phyloP scores from a whole-genome alignment of 192 early-diverging fungal species.

The Podila minutissima region DNA sequence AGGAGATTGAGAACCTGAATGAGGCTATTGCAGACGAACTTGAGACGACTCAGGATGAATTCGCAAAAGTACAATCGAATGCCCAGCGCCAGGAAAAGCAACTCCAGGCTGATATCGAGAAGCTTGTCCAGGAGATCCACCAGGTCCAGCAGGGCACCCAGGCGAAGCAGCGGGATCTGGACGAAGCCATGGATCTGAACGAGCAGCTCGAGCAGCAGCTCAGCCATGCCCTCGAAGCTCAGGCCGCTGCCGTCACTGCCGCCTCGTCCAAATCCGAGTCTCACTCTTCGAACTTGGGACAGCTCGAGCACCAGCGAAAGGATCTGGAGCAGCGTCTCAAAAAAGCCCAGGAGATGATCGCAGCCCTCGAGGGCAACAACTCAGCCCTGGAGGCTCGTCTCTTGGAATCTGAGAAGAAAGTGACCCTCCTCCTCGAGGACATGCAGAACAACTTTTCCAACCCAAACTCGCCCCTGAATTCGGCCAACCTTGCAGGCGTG shows the following conservation, averaged over 20 bases:
- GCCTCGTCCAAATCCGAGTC: not conserved
- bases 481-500: slow-evolving; percentile 22
- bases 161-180: slow-evolving; percentile 20
- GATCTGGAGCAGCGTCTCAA: slow-evolving; percentile 35
- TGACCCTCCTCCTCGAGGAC: slow-evolving; percentile 27
- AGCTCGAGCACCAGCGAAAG: slow-evolving; percentile 22
- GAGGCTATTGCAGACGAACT: slow-evolving; percentile 32
- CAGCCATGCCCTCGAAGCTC: slow-evolving; percentile 22
- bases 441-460: slow-evolving; percentile 39
- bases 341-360: slow-evolving; percentile 23
- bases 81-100: slow-evolving; percentile 12
- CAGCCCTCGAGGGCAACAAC: slow-evolving; percentile 27
- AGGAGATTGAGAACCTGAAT: slow-evolving; percentile 33
- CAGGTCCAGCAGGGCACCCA: slow-evolving; percentile 26
- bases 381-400: slow-evolving; percentile 29
- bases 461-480: slow-evolving; percentile 37
- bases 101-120: slow-evolving; percentile 42
- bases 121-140: slow-evolving; percentile 38
- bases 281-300: not conserved
- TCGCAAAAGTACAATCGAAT: slow-evolving; percentile 9
- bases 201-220: slow-evolving; percentile 43
- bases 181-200: slow-evolving; percentile 30
- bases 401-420: slow-evolving; percentile 39
- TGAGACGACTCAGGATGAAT: slow-evolving; percentile 22
- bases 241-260: slow-evolving; percentile 16